These are phyloP conservation scores for Microdochium bolleyi DNA, from an alignment of 2,329 filamentous ascomycete species.

Conservation along the genomic window DNA sequence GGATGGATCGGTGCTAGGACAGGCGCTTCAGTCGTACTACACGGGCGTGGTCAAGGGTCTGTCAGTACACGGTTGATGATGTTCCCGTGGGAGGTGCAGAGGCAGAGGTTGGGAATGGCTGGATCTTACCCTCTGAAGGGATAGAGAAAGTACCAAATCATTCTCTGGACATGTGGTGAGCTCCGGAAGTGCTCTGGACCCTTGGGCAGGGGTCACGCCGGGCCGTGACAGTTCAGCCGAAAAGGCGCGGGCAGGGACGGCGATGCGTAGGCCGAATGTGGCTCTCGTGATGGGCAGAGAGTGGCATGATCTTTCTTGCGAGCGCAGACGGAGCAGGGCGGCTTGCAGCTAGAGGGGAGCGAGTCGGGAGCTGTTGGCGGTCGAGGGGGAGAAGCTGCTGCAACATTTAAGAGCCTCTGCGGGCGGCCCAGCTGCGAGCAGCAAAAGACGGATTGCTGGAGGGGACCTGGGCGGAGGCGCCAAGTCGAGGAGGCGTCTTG, in stretches of 20 bases:
- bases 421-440: background rate
- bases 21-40: constrained; percentile 67
- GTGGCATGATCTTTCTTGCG: background rate
- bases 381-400: background rate
- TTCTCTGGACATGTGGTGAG: constrained; percentile 19
- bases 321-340: background rate
- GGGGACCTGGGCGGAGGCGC: background rate
- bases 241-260: background rate
- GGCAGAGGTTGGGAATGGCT: background rate
- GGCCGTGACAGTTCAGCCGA: background rate
- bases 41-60: background rate
- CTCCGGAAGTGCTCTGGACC: background rate
- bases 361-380: background rate
- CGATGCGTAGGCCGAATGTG: background rate
- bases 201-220: constrained; percentile 2
- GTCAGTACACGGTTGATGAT: constrained; percentile 7
- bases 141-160: constrained; percentile 75
- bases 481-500: too few species aligned
- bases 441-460: background rate
- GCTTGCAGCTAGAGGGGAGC: background rate
- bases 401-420: background rate
- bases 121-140: constrained; percentile 62
- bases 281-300: background rate
- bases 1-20: constrained; percentile 56
- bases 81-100: background rate